These are phyloP conservation scores for Xylaria grammica DNA, from an alignment of 495 filamentous ascomycete genomes.

Conservation along the genomic window DNA sequence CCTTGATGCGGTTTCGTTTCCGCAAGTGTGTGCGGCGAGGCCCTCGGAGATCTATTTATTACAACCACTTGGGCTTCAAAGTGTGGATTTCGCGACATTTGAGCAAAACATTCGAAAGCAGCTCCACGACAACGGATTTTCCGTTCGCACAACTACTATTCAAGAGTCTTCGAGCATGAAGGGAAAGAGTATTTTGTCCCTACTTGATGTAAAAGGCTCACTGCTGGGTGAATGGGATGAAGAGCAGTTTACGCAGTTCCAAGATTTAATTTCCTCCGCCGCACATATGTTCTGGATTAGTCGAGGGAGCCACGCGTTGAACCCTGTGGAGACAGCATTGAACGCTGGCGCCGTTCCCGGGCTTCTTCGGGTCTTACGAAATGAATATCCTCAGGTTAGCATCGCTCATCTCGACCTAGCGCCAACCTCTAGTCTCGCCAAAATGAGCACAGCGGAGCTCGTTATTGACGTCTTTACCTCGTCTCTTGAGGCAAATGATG, in stretches of 20 bases:
- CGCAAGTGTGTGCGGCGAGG: not conserved
- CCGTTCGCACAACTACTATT: not conserved
- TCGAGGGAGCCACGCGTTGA: slow-evolving; percentile 1
- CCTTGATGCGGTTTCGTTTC: not conserved
- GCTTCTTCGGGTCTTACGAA: slow-evolving; percentile 15
- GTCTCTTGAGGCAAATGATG: not conserved
- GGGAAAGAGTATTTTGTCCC: not conserved
- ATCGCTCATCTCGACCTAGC: slow-evolving; percentile 12
- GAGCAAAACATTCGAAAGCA: not conserved
- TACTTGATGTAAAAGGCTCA: not conserved
- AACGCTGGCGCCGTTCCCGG: not conserved
- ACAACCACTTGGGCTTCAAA: not conserved
- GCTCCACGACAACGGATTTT: not conserved
- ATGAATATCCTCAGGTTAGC: slow-evolving; percentile 10
- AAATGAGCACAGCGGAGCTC: not conserved
- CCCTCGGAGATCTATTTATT: slow-evolving; percentile 3
- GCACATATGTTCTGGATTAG: slow-evolving; percentile 9
- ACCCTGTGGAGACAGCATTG: not conserved
- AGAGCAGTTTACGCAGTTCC: slow-evolving; percentile 7
- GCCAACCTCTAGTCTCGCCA: not conserved
- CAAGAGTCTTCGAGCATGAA: not conserved
- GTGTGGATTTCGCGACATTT: not conserved
- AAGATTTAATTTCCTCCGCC: not conserved
- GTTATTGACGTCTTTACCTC: not conserved
- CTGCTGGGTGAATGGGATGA: slow-evolving; percentile 4